Conservation (phyloP, 2,329 filamentous ascomycete species). For the Hypomyces rosellus region DNA sequence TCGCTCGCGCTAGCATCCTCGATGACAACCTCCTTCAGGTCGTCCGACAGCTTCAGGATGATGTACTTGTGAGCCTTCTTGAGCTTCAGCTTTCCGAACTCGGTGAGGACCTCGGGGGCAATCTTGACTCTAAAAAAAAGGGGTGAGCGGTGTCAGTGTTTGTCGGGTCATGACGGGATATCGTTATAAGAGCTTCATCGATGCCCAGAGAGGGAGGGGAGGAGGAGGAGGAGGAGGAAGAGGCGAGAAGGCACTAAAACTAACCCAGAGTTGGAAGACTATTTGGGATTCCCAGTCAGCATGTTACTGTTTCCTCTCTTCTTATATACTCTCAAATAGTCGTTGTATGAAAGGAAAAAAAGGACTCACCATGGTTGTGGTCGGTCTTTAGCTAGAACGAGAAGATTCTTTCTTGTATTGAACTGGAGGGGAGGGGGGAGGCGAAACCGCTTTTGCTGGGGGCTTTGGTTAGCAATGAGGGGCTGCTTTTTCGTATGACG, state of each 20-base stretch:
- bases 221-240: constrained; percentile 14
- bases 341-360: constrained; percentile 6
- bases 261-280: constrained; percentile 69
- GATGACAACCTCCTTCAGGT: constrained; percentile 76
- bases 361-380: constrained; percentile 36
- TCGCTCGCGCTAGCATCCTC: constrained; percentile 62
- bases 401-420: not conserved
- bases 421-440: constrained; percentile 15
- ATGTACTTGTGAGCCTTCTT: constrained; percentile 48
- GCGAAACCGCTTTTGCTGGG: constrained; percentile 15
- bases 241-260: no score
- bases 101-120: constrained; percentile 47
- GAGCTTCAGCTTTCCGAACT: constrained; percentile 35
- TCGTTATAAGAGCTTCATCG: no score
- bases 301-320: not conserved
- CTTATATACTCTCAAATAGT: not conserved
- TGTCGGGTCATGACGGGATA: not conserved
- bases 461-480: constrained; percentile 17
- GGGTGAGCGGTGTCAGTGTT: not conserved
- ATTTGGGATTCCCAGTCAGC: not conserved
- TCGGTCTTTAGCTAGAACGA: constrained; percentile 11
- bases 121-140: constrained; percentile 6
- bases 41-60: constrained; percentile 80
- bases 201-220: not conserved
- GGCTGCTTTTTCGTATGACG: constrained; percentile 4